Conservation (phyloP, 768 basidiomycete genomes). For the Royoungia palumana region DNA sequence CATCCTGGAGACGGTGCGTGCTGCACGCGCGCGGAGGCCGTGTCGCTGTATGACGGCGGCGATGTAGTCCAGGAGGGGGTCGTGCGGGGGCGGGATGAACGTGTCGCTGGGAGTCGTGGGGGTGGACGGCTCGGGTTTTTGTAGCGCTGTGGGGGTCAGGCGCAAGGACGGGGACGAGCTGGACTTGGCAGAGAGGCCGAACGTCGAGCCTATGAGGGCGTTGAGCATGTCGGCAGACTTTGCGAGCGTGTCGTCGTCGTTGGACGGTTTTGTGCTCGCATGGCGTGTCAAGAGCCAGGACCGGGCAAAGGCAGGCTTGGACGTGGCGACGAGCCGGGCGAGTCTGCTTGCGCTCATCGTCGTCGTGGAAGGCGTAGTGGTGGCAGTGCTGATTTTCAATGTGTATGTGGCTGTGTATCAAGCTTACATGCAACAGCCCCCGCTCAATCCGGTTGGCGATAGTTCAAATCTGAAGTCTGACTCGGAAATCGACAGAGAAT, state of each 20-base stretch:
- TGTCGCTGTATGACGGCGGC: constrained; percentile 58
- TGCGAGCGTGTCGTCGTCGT: constrained; percentile 21
- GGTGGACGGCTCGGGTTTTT: neutral
- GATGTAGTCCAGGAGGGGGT: constrained; percentile 70
- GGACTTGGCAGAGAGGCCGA: constrained; percentile 13
- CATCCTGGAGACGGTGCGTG: constrained; percentile 53
- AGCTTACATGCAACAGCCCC: too few species aligned
- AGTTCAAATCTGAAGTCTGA: too few species aligned
- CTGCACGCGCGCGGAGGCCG: constrained; percentile 63
- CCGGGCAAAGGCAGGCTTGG: neutral
- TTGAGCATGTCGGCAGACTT: constrained; percentile 24
- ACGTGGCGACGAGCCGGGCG: too few species aligned
- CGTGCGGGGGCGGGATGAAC: constrained; percentile 69
- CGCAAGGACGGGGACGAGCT: neutral
- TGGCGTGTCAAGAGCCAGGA: constrained; percentile 7
- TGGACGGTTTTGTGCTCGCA: constrained; percentile 16
- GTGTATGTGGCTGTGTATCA: too few species aligned
- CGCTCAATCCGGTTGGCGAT: too few species aligned
- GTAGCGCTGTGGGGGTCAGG: neutral
- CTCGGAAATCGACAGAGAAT: too few species aligned
- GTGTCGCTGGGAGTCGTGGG: constrained; percentile 21
- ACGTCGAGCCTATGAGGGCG: constrained; percentile 23
- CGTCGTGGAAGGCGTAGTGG: too few species aligned
- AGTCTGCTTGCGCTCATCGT: too few species aligned
- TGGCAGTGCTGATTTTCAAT: too few species aligned